Base-by-base conservation (phyloP, 2,329 filamentous ascomycete species). In the Aspergillus quadricinctus region DNA sequence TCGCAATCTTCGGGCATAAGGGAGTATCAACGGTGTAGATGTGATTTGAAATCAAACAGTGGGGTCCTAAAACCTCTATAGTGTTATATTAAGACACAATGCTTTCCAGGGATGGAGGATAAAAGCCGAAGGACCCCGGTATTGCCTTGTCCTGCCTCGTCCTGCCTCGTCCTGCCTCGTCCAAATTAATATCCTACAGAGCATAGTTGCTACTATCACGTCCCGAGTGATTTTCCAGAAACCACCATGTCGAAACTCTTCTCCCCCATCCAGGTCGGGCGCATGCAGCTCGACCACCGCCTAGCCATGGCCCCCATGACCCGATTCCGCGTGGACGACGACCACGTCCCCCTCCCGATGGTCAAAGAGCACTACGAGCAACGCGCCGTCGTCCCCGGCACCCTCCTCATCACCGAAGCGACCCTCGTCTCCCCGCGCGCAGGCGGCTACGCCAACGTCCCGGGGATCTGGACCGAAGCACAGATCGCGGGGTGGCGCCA, bases 401-500 rank as follows among this genome's bases (percentile, higher is more conserved):
- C 82, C 1, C 71, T 88, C 2, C 69, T 87, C 45, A 80, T 88
- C 61, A 80, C 79, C 3, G 85, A 88, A 66, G 83, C 78, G 0
- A 82, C 81, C 7, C 77, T 78, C 72, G 82, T 75, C 68, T 80
- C 68, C 65, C 63, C 72, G 5, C 73, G 75, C 61, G 77, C 72
- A 41, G 78, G 79, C 48, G 77, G 80, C 45, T 80, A 77, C 61
- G 70, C 71, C 41, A 80, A 83, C 58, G 75, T 80, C 1, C 84
- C 86, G 0, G 84, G 83, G 27, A 83, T 86, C 64, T 86, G 77
- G 65, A 81, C 68, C 21, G 70, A 78, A 0, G 78, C 76, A n/a
- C 84, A 88, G 57, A 76, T 87, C 45, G 77, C 75, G 1, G 81
- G 75, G 0, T 89, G 86, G 87, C 83, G 80, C 59, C 72, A 78